A percentile compares a stretch with the other conserved stretches of the same genome.
Conservation (phyloP, 176 grass and related monocot species). For the Musa beccarii region DNA sequence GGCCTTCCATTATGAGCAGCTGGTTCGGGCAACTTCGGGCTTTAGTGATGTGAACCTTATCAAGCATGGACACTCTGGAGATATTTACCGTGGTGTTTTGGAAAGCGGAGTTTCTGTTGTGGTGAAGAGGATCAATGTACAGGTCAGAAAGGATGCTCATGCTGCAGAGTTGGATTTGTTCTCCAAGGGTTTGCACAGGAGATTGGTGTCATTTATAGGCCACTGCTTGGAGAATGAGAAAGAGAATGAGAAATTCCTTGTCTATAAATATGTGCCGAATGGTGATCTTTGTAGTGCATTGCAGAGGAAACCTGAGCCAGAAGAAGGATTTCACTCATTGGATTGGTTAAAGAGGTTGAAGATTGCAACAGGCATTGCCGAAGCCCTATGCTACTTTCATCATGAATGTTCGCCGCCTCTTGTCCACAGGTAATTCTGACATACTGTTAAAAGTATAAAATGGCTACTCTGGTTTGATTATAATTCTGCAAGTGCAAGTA, state of each 20-base stretch:
- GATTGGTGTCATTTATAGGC: slow-evolving; percentile 68
- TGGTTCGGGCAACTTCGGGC: slow-evolving; percentile 41
- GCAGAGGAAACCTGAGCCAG: slow-evolving; percentile 38
- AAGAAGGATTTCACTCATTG: slow-evolving; percentile 52
- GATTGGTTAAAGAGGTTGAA: slow-evolving; percentile 98
- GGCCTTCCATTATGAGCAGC: slow-evolving; percentile 55
- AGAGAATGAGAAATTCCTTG: slow-evolving; percentile 42
- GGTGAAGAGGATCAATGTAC: slow-evolving; percentile 50
- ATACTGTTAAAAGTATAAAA: background rate
- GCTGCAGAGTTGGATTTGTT: slow-evolving; percentile 52
- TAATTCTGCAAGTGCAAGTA: background rate
- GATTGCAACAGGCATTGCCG: slow-evolving; percentile 68
- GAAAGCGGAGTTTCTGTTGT: slow-evolving; percentile 52
- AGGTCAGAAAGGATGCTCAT: slow-evolving; percentile 32
- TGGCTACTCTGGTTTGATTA: background rate
- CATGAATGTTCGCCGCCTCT: slow-evolving; percentile 67
- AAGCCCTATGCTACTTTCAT: slow-evolving; percentile 85
- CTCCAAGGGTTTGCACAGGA: slow-evolving; percentile 41
- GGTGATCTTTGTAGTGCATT: slow-evolving; percentile 64
- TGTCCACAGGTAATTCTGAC: slow-evolving; percentile 64
- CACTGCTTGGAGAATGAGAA: slow-evolving; percentile 35
- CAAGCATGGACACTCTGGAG: slow-evolving; percentile 57
- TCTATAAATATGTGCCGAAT: slow-evolving; percentile 67
- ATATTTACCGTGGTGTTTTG: slow-evolving; percentile 52
- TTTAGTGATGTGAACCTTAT: slow-evolving; percentile 59